Evolutionary conservation across 306 rosid species (phyloP).

Genomic region (Fragaria ananassa): DNA sequence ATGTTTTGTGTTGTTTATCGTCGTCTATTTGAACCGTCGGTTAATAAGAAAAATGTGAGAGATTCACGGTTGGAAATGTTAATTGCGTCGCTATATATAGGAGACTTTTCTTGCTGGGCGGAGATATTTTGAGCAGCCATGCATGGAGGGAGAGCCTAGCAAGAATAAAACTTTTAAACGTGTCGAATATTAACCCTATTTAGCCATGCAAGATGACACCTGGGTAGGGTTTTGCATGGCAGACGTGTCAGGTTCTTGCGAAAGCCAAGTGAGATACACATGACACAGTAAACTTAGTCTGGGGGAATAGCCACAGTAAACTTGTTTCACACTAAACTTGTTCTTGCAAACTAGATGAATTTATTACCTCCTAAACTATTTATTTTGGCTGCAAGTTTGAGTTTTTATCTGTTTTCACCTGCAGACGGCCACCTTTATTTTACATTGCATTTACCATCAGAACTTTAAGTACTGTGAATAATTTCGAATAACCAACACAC

Average conservation of each 20-base stretch:
- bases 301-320: no score
- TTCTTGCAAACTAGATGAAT: no score
- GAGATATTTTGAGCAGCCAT: not conserved
- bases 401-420: no score
- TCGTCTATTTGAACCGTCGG: not conserved
- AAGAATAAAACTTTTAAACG: not conserved
- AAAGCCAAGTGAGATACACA: not conserved
- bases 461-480: no score
- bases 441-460: not conserved
- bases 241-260: not conserved
- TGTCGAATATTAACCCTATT: not conserved
- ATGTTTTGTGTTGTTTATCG: not conserved
- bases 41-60: not conserved
- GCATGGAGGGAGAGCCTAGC: not conserved
- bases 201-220: constrained; percentile 5
- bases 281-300: no score
- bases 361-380: no score
- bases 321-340: no score
- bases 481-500: no score
- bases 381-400: no score
- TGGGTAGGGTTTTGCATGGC: not conserved
- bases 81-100: not conserved
- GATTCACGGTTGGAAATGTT: not conserved
- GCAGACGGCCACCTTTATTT: no score
- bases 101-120: not conserved